A percentile compares a stretch with the other conserved stretches of the same genome.
Conservation (phyloP, 495 filamentous ascomycete genomes). For the Penicillium macrosclerotiorum region DNA sequence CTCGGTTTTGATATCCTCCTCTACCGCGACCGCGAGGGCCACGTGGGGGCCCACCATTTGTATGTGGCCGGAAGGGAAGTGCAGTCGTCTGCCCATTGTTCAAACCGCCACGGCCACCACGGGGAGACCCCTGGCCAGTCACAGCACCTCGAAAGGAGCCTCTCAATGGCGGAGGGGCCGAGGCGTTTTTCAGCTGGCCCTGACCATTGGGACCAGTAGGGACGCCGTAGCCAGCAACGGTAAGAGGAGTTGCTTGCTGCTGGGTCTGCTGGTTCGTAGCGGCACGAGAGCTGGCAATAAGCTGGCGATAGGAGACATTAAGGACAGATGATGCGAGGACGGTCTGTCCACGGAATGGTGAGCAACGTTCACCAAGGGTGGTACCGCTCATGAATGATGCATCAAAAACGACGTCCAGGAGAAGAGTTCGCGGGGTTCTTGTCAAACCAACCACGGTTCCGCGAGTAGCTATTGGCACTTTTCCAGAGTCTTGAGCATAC, state of each 20-base stretch:
- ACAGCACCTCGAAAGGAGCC: conserved; percentile 73
- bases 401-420: conserved; percentile 94
- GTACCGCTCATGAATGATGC: conserved; percentile 94
- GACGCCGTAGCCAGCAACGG: conserved; percentile 58
- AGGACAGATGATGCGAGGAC: conserved; percentile 80
- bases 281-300: conserved; percentile 72
- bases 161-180: conserved; percentile 63
- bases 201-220: conserved; percentile 57
- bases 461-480: conserved; percentile 87
- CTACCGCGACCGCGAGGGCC: conserved; percentile 38
- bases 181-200: conserved; percentile 66
- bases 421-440: conserved; percentile 70
- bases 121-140: conserved; percentile 29
- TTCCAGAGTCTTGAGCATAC: conserved; percentile 88
- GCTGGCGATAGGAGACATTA: conserved; percentile 79
- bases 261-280: conserved; percentile 58
- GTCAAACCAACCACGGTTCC: conserved; percentile 94
- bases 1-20: conserved; percentile 38
- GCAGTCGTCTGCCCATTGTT: conserved; percentile 39
- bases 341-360: conserved; percentile 94
- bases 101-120: conserved; percentile 39
- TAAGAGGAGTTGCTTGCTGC: conserved; percentile 50
- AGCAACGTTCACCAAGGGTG: conserved; percentile 81
- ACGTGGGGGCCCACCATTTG: conserved; percentile 27
- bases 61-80: conserved; percentile 37